Percentiles rank a stretch among this genome's conserved stretches.
These are phyloP conservation scores for Amanita pseudoporphyria DNA, from an alignment of 768 basidiomycete genomes.

Conservation along the genomic window DNA sequence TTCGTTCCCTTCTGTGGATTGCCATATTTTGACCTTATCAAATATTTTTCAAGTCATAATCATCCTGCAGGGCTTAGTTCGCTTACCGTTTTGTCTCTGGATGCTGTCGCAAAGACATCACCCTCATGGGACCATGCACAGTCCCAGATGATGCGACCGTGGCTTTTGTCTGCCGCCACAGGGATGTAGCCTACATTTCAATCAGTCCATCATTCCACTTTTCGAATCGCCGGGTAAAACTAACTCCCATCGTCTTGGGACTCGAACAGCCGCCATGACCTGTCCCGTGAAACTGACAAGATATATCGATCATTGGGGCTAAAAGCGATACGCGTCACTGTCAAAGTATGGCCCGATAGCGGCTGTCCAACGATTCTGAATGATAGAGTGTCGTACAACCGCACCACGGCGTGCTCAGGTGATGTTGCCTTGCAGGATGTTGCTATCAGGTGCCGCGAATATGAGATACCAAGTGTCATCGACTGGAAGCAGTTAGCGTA, in stretches of 20 bases:
- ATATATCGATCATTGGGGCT: slow-evolving; percentile 75
- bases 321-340: slow-evolving; percentile 86
- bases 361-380: slow-evolving; percentile 68
- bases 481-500: slow-evolving; percentile 37
- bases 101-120: slow-evolving; percentile 83
- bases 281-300: slow-evolving; percentile 83
- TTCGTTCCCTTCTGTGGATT: slow-evolving; percentile 23
- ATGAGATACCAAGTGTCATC: slow-evolving; percentile 71
- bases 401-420: slow-evolving; percentile 82
- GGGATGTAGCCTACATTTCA: slow-evolving; percentile 45
- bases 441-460: slow-evolving; percentile 59
- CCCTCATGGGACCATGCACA: slow-evolving; percentile 77
- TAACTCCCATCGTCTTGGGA: slow-evolving; percentile 32
- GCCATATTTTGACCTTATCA: slow-evolving; percentile 85
- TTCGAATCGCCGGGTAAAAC: slow-evolving; percentile 5
- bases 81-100: slow-evolving; percentile 86
- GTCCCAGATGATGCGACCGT: slow-evolving; percentile 94
- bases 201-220: neutral
- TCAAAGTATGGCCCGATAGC: slow-evolving; percentile 76
- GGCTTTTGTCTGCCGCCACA: slow-evolving; percentile 68
- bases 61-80: neutral
- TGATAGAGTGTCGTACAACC: slow-evolving; percentile 63
- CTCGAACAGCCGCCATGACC: slow-evolving; percentile 83
- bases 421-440: slow-evolving; percentile 88
- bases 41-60: neutral